Base-by-base conservation (phyloP, 768 basidiomycete genomes). In the Phanerochaete carnosa region DNA sequence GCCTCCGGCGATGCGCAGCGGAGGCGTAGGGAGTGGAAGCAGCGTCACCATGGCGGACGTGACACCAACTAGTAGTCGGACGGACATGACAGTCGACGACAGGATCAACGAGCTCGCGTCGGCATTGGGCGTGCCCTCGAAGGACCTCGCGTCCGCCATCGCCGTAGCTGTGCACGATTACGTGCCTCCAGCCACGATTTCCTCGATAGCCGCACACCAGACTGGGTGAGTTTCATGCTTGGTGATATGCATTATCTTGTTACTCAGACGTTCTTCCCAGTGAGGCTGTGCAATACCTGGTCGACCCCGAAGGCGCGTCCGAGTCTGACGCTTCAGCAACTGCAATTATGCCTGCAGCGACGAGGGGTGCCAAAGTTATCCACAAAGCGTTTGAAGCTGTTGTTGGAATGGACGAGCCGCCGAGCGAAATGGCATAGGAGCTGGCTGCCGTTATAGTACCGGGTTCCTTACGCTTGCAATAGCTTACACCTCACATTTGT, bases 101-200 rank as follows among this genome's bases (percentile, higher is more conserved):
- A 76, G 78, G 35, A 82, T 90, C 57, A 80, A 83, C 54, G 82
- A 78, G 15, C 76, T 91, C 12, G 89, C 89, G 12, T 73, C 74
- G 7, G 83, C 80, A 32, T 74, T 91, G 30, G 89, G 87, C 1
- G 80, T 90, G 66, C 79, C 83, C 0, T 76, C 85, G 16, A 73
- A 75, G 43, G 83, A 87, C 37, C 74, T 91, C 1, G 87, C 89
- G 2, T 77, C 75, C 19, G 89, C 88, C 0, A 84, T 90, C 51
- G 85, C 84, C 0, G 77, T 75, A 51, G 86, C 83, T 0, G 83
- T 87, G 30, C 77, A 79, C 63, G 76, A 84, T 30, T 71, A 85
- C 62, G 81, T 89, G 11, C 85, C 88, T 1, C 80, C 82, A 11
- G 85, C 83, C 7, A 85, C 82, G 37, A 69, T 89, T 54, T 81